Evolutionary conservation across 2,329 filamentous ascomycete species (phyloP).

Genomic region (Westerdykella aurantiaca): DNA sequence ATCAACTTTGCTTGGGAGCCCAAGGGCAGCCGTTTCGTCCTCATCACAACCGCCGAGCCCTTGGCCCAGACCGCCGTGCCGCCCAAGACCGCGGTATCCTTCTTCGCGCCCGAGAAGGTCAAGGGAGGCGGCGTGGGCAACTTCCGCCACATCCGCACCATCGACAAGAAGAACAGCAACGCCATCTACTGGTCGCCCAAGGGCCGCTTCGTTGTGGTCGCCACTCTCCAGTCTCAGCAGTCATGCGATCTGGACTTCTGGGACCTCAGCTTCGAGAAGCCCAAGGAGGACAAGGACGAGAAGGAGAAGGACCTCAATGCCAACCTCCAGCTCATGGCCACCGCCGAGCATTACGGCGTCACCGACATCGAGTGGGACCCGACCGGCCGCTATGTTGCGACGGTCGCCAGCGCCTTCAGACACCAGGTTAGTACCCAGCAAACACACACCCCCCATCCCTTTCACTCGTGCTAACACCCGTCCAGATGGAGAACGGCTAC

Average conservation of each 20-base stretch:
- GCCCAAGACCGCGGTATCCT: slow-evolving; percentile 89
- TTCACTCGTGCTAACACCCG: slow-evolving; percentile 11
- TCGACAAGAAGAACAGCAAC: slow-evolving; percentile 99
- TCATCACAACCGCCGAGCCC: slow-evolving; percentile 90
- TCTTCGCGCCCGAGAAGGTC: slow-evolving; percentile 94
- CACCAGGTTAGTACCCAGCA: slow-evolving; percentile 65
- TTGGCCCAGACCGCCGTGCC: slow-evolving; percentile 71
- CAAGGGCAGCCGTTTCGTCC: slow-evolving; percentile 93
- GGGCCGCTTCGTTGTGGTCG: slow-evolving; percentile 90
- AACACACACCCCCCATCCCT: neutral
- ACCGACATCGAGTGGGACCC: slow-evolving; percentile 99
- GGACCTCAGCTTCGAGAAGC: slow-evolving; percentile 84
- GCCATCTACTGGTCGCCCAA: slow-evolving; percentile 98
- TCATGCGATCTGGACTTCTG: slow-evolving; percentile 96
- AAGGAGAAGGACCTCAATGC: slow-evolving; percentile 89
- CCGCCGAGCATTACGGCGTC: slow-evolving; percentile 90
- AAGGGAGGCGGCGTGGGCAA: slow-evolving; percentile 79
- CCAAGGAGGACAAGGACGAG: slow-evolving; percentile 78
- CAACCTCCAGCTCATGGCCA: slow-evolving; percentile 92
- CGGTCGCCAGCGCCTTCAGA: slow-evolving; percentile 92
- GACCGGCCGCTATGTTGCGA: slow-evolving; percentile 88
- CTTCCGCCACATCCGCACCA: slow-evolving; percentile 91
- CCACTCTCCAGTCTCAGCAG: slow-evolving; percentile 86
- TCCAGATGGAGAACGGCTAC: slow-evolving; percentile 97
- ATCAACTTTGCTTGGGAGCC: slow-evolving; percentile 99